Conservation (phyloP, 2,329 filamentous ascomycete genomes). For the Trichoderma brevicompactum region DNA sequence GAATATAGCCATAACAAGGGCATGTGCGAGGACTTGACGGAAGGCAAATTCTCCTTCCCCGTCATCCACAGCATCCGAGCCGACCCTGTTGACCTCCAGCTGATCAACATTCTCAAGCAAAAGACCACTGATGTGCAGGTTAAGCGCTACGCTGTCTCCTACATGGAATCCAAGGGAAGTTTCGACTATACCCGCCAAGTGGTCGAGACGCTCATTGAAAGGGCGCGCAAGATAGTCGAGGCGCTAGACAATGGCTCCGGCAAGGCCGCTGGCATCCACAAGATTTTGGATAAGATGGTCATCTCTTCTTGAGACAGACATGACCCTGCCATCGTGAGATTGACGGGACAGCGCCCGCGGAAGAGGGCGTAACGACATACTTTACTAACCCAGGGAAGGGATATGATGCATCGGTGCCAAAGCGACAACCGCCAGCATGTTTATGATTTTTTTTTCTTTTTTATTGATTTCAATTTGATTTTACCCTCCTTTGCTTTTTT, state of each 20-base stretch:
- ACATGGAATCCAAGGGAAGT: slow-evolving; percentile 88
- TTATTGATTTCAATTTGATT: not conserved
- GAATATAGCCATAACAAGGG: slow-evolving; percentile 89
- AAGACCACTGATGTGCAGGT: slow-evolving; percentile 85
- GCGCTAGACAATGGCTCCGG: slow-evolving; percentile 66
- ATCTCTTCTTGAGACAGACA: slow-evolving; percentile 32
- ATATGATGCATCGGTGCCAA: not conserved
- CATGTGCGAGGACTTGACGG: slow-evolving; percentile 91
- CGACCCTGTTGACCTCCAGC: slow-evolving; percentile 72
- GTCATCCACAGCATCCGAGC: slow-evolving; percentile 90
- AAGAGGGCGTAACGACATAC: not conserved
- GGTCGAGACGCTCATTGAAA: slow-evolving; percentile 64
- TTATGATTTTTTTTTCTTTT: not conserved
- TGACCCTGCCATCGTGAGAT: not conserved
- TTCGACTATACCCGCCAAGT: slow-evolving; percentile 83
- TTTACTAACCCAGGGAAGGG: not conserved
- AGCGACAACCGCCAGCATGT: not conserved
- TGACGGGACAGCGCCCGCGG: not conserved
- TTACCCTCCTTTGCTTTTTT: not conserved
- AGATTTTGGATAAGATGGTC: slow-evolving; percentile 71
- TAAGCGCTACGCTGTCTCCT: slow-evolving; percentile 85
- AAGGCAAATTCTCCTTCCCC: slow-evolving; percentile 96
- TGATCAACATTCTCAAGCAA: slow-evolving; percentile 92
- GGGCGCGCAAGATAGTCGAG: slow-evolving; percentile 66
- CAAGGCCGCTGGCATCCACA: slow-evolving; percentile 61